Percentiles rank a stretch among this genome's conserved stretches.
Conservation (phyloP, 306 rosid species). For the Aeschynomene evenia region DNA sequence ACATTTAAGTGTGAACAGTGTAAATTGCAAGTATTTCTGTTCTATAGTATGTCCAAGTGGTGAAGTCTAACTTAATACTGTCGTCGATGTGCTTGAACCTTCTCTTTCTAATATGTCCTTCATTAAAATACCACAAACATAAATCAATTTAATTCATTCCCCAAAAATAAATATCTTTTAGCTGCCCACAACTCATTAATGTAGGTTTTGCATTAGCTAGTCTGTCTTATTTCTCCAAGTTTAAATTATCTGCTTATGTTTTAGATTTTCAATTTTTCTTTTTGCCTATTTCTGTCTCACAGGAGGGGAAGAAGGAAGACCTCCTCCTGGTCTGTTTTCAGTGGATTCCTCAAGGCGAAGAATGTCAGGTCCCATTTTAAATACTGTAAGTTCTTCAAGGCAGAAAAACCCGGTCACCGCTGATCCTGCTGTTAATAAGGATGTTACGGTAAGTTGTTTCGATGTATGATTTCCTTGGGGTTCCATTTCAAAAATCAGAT, state of each 20-base stretch:
- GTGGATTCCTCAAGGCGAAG: conserved; percentile 65
- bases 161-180: neutral
- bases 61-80: neutral
- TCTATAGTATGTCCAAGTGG: neutral
- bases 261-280: neutral
- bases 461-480: neutral
- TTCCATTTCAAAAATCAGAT: neutral
- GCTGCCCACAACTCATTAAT: neutral
- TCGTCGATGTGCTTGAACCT: neutral
- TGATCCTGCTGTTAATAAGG: conserved; percentile 47
- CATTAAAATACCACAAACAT: neutral
- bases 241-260: neutral
- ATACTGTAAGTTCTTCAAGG: conserved; percentile 47
- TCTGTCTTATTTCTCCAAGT: neutral
- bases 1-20: neutral
- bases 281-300: conserved; percentile 2
- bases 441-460: conserved; percentile 48
- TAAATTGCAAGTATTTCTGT: neutral
- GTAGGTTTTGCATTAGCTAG: conserved; percentile 3
- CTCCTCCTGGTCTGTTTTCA: conserved; percentile 53
- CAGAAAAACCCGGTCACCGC: conserved; percentile 54
- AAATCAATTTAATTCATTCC: neutral
- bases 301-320: conserved; percentile 72
- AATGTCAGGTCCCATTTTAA: conserved; percentile 52
- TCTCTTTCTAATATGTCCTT: neutral